Percentiles rank a stretch among this genome's conserved stretches.
phyloP scores from a whole-genome alignment of 495 filamentous ascomycete species.

The Wilcoxina mikolae region DNA sequence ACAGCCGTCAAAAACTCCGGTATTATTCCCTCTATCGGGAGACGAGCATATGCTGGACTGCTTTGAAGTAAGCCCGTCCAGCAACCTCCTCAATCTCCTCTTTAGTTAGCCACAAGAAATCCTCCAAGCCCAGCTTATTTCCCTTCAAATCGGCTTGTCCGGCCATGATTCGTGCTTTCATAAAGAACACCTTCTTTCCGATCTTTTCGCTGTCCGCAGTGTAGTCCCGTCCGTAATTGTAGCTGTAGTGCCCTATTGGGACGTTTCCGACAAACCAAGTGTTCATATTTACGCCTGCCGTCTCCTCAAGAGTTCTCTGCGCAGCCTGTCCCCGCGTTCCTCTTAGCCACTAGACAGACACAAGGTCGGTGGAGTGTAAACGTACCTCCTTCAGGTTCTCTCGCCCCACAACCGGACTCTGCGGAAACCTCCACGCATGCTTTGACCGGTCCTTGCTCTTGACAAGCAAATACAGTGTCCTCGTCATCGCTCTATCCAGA shows the following conservation, averaged over 20 bases:
- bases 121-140: conserved; percentile 56
- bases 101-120: conserved; percentile 85
- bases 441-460: conserved; percentile 42
- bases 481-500: conserved; percentile 58
- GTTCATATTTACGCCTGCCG: conserved; percentile 91
- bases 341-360: conserved; percentile 5
- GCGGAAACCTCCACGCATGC: conserved; percentile 59
- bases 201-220: conserved; percentile 29
- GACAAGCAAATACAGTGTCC: conserved; percentile 78
- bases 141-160: conserved; percentile 70
- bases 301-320: conserved; percentile 54
- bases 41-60: conserved; percentile 63
- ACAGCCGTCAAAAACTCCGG: neutral
- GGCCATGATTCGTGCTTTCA: conserved; percentile 89
- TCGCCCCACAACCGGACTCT: conserved; percentile 44
- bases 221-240: conserved; percentile 31
- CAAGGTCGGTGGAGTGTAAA: conserved; percentile 10
- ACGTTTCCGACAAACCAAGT: conserved; percentile 92
- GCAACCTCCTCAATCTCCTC: conserved; percentile 64
- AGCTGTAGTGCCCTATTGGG: conserved; percentile 66
- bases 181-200: conserved; percentile 82
- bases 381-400: conserved; percentile 72
- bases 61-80: conserved; percentile 48
- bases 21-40: neutral
- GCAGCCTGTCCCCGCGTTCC: conserved; percentile 46